Percentiles rank a stretch among this genome's conserved stretches.
phyloP scores from a whole-genome alignment of 306 rosid species.

The Cajanus cajan region DNA sequence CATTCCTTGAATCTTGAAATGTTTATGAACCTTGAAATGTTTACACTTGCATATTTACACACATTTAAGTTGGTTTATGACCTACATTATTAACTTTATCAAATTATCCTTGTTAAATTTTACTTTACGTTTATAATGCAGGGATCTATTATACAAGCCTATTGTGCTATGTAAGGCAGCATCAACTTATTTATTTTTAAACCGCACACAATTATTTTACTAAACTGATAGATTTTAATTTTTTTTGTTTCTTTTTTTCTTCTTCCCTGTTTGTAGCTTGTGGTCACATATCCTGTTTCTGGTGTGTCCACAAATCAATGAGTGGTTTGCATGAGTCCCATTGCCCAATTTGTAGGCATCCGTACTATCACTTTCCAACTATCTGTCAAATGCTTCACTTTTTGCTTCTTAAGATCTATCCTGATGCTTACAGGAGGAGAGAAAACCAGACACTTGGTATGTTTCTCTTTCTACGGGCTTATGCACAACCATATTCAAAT shows the following conservation, averaged over 20 bases:
- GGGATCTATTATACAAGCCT: constrained; percentile 88
- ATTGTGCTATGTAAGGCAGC: constrained; percentile 67
- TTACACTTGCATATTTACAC: not conserved
- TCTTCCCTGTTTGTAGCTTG: constrained; percentile 53
- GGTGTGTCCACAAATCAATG: constrained; percentile 87
- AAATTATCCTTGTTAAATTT: constrained; percentile 16
- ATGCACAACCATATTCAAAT: constrained; percentile 2
- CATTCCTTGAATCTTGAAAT: too few relatives aligned
- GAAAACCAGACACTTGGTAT: constrained; percentile 62
- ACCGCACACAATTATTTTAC: not conserved
- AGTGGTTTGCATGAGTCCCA: constrained; percentile 39
- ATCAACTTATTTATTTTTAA: not conserved
- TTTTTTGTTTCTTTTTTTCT: not conserved
- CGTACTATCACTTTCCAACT: constrained; percentile 69
- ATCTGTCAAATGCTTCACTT: constrained; percentile 75
- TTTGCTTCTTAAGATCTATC: constrained; percentile 71
- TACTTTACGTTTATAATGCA: constrained; percentile 40
- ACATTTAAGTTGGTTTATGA: not conserved
- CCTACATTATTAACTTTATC: not conserved
- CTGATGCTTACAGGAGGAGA: constrained; percentile 58
- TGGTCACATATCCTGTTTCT: constrained; percentile 86
- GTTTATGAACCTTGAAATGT: not conserved
- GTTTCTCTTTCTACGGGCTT: constrained; percentile 23
- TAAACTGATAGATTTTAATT: not conserved
- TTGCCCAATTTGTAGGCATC: constrained; percentile 74